Percentiles rank a stretch among this genome's conserved stretches.
phyloP scores from a whole-genome alignment of 345 rosid species.

The Aurinia saxatilis region DNA sequence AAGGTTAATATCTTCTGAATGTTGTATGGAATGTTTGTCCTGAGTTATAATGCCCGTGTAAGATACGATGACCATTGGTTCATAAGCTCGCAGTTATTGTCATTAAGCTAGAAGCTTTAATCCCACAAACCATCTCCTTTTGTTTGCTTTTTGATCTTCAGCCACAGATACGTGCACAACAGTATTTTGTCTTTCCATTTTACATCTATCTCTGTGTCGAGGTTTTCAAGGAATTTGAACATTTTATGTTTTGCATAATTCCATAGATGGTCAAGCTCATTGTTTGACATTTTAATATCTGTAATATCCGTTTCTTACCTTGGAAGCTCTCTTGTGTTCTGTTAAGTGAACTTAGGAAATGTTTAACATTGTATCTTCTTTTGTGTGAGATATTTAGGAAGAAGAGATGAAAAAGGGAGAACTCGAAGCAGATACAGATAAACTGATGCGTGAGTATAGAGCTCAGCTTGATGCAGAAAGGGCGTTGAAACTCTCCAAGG shows the following conservation, averaged over 20 bases:
- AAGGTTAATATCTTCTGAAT: background rate
- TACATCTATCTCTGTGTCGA: background rate
- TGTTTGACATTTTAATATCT: background rate
- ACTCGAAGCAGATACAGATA: slow-evolving; percentile 84
- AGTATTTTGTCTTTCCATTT: background rate
- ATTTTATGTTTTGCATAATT: background rate
- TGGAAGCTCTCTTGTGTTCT: slow-evolving; percentile 4
- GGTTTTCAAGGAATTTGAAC: background rate
- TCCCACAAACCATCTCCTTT: background rate
- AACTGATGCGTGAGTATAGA: slow-evolving; percentile 96
- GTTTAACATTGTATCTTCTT: background rate
- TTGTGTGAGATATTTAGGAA: slow-evolving; percentile 45
- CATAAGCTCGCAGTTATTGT: background rate
- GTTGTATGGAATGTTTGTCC: background rate
- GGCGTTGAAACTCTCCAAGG: slow-evolving; percentile 81
- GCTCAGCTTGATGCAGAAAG: slow-evolving; percentile 98
- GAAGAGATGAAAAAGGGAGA: slow-evolving; percentile 83
- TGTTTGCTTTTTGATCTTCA: slow-evolving; percentile 1
- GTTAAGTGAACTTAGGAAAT: background rate
- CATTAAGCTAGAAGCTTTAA: background rate
- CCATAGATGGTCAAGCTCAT: background rate
- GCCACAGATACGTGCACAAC: background rate
- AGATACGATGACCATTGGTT: background rate
- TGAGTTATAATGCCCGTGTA: background rate
- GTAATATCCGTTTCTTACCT: background rate